Evolutionary conservation across 306 rosid genomes (phyloP), one percentile per base, ranked within the genome.

Genomic region (Corylus avellana): DNA sequence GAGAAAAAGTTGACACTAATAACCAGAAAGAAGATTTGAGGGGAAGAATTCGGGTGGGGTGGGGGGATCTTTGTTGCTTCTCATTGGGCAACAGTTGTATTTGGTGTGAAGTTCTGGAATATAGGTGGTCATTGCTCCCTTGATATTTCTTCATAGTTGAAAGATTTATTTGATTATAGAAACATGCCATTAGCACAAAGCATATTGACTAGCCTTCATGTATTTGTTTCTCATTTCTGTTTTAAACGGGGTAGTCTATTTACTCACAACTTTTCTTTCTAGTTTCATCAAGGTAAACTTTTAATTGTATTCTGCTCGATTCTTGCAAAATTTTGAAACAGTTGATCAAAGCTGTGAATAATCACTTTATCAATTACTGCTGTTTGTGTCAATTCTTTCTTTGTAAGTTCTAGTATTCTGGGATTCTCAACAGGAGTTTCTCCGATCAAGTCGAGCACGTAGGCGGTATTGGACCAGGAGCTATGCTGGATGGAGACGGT

Each of bases 401-500:
- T 42, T 32, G 70, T 7, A 78, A 79, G 78, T 84, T 78, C 50
- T 83, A 29, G 53, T 79, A 51, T 82, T 66, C 46, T 81, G 76
- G 48, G 70, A 35, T 67, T 83, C 73, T 74, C 56, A 80, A 86
- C 92, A 88, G 88, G 88, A 94, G 83, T 94, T 94, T 82, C 74
- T 87, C 73, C 97, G 94, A 71, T 94, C 92, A 54, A 88, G 49
- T 74, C 87, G 85, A 72, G 85, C 94, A 75, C 92, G 93, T 25
- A 90, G 97, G 85, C 88, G 94, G 75, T 94, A 94, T 69, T 94
- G 98, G 98, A 91, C 98, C 70, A 87, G 98, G 82, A 94, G 98
- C 86, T 94, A 89, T 87, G 94, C 98, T 67, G 98, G 97, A 53
- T 94, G 97, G 98, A 94, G 91, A 83, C 80, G 69, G 27, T 92